These are phyloP conservation scores for Trichoderma sp. DNA, from an alignment of 2,329 filamentous ascomycete species.

Conservation along the genomic window DNA sequence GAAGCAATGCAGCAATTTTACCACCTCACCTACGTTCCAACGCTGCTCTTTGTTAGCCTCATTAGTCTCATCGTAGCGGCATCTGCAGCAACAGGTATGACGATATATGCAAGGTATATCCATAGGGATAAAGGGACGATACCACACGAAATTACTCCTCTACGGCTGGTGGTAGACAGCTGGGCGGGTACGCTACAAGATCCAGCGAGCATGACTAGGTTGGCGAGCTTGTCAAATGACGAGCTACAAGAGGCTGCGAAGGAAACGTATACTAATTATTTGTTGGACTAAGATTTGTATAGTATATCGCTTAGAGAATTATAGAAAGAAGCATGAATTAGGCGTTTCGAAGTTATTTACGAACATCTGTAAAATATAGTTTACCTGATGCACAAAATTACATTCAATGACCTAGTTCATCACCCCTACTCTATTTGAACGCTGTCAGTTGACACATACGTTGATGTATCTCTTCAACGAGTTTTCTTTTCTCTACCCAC, in stretches of 20 bases:
- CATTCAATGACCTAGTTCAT: background rate
- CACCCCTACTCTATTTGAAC: background rate
- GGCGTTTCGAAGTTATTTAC: background rate
- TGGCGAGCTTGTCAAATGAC: background rate
- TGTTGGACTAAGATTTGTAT: background rate
- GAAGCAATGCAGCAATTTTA: background rate
- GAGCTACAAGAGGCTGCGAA: background rate
- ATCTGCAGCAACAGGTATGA: background rate
- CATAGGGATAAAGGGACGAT: background rate
- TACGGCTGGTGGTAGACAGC: background rate
- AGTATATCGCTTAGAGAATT: background rate
- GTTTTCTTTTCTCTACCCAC: too few species aligned
- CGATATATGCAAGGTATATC: background rate
- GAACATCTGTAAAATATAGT: background rate
- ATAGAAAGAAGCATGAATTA: background rate
- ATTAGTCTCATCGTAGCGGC: background rate
- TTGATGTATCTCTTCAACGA: too few species aligned
- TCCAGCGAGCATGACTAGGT: background rate
- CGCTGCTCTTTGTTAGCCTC: background rate
- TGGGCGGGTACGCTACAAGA: background rate
- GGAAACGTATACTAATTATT: background rate
- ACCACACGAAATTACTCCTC: background rate
- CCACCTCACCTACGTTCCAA: background rate
- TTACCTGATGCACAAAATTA: background rate
- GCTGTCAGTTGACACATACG: too few species aligned